Conservation (phyloP, 2,329 filamentous ascomycete genomes). For the Thielaviopsis populi region DNA sequence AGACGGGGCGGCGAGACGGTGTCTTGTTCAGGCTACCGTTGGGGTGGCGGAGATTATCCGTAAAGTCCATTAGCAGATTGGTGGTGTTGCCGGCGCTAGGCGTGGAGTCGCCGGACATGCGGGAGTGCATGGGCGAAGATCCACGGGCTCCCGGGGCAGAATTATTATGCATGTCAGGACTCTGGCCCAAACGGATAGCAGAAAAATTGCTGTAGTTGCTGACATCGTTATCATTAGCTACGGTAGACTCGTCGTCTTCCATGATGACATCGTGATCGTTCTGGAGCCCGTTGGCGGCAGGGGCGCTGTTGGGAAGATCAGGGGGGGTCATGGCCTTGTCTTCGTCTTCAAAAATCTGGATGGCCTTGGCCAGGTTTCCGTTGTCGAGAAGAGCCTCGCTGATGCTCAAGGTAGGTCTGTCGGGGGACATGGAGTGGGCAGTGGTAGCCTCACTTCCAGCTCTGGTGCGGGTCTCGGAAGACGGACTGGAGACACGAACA, state of each 20-base stretch:
- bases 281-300: conserved; percentile 19
- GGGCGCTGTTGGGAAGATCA: conserved; percentile 20
- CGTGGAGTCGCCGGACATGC: conserved; percentile 27
- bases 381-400: conserved; percentile 41
- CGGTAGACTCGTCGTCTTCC: conserved; percentile 24
- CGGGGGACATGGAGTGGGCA: conserved; percentile 8
- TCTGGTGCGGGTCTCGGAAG: conserved; percentile 15
- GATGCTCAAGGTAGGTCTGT: conserved; percentile 28
- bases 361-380: conserved; percentile 41
- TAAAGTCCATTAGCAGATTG: conserved; percentile 76
- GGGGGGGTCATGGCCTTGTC: conserved; percentile 19
- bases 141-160: conserved; percentile 29
- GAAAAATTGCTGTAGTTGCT: conserved; percentile 85
- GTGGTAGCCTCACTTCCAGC: conserved; percentile 15
- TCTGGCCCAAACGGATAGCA: conserved; percentile 45
- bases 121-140: conserved; percentile 30
- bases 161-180: conserved; percentile 7
- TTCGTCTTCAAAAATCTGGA: conserved; percentile 48
- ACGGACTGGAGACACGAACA: conserved; percentile 35
- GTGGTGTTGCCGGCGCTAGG: conserved; percentile 44
- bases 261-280: conserved; percentile 19
- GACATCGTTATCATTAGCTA: conserved; percentile 55
- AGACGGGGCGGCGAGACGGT: conserved; percentile 24
- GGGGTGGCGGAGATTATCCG: conserved; percentile 48
- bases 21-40: conserved; percentile 17